Base-by-base conservation (phyloP, 2,329 filamentous ascomycete genomes). In the Paraconiothyrium brasiliense region DNA sequence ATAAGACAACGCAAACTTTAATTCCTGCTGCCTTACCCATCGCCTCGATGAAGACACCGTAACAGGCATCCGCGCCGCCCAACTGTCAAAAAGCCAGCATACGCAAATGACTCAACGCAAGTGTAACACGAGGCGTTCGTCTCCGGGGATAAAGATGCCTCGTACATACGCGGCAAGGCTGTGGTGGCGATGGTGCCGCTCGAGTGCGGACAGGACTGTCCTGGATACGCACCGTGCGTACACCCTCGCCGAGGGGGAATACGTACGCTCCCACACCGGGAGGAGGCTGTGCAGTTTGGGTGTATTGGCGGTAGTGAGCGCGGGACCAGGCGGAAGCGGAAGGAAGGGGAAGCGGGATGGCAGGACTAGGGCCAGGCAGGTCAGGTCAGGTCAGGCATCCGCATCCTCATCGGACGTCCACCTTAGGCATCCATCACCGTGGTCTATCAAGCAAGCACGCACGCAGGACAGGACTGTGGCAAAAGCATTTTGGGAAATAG, bases 231-330 rank as follows among this genome's bases (percentile, higher is more conserved):
- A 16, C 39, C 39, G 39, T 41, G 39, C 39, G 39, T 7, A 2
- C 39, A n/a, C 39, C 39, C 39, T 41, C 39, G 6, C 5, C 1
- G 7, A 20, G 14, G 3, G 14, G 3, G 39, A n/a, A 2, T 41
- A n/a, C 37, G 37, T 52, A 35, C 41, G 20, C n/a, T 49, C 43
- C 20, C 37, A 44, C 24, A 32, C 46, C n/a, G 22, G 11, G 41
- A 54, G 16, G 57, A 54, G 57, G 57, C 57, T 35, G 49, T 47
- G 57, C 57, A 54, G 48, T 54, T 59, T 49, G 22, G 22, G 16
- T 57, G n/a, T 11, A 16, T 34, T 16, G 16, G 37, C 37, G 2
- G 16, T 14, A 14, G 2, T 10, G 30, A 22, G 4, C 44, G 27
- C 27, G 34, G 35, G 27, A 57, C 6, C 34, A 52, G 34, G 49